A percentile compares a stretch with the other conserved stretches of the same genome.
Evolutionary conservation across 768 basidiomycete species (phyloP).

Genomic region (Pisolithus microcarpus): DNA sequence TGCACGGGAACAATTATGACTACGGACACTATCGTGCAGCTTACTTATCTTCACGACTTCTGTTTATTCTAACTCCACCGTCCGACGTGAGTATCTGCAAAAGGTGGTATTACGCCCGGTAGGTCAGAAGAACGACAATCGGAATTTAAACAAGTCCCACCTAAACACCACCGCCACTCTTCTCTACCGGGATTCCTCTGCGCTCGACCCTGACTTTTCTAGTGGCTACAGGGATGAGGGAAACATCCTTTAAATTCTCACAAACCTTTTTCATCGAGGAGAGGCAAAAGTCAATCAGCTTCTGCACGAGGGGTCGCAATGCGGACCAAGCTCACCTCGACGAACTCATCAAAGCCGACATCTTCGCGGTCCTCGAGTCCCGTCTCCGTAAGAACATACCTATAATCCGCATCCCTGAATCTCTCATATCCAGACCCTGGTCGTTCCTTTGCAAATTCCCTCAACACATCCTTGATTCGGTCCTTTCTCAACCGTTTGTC

Average conservation of each 20-base stretch:
- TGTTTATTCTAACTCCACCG: no score
- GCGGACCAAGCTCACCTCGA: slow-evolving; percentile 54
- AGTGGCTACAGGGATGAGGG: slow-evolving; percentile 35
- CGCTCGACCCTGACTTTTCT: slow-evolving; percentile 30
- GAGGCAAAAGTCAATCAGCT: not conserved
- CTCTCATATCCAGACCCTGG: slow-evolving; percentile 47
- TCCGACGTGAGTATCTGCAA: no score
- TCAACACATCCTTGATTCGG: slow-evolving; percentile 38
- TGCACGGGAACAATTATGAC: no score
- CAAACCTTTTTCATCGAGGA: slow-evolving; percentile 56
- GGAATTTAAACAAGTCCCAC: not conserved
- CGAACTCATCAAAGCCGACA: slow-evolving; percentile 78
- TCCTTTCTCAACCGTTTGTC: slow-evolving; percentile 31
- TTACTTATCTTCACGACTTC: no score
- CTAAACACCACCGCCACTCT: slow-evolving; percentile 26
- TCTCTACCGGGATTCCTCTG: slow-evolving; percentile 42
- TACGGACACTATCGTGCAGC: no score
- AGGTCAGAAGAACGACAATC: not conserved
- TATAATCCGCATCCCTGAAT: slow-evolving; percentile 54
- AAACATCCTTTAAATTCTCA: slow-evolving; percentile 62
- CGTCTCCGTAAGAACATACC: slow-evolving; percentile 71
- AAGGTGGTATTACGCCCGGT: no score
- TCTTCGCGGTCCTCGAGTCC: slow-evolving; percentile 52
- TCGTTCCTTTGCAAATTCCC: slow-evolving; percentile 32
- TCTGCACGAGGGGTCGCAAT: not conserved